Base-by-base conservation (phyloP, 768 basidiomycete species). In the Tremella fuciformis region DNA sequence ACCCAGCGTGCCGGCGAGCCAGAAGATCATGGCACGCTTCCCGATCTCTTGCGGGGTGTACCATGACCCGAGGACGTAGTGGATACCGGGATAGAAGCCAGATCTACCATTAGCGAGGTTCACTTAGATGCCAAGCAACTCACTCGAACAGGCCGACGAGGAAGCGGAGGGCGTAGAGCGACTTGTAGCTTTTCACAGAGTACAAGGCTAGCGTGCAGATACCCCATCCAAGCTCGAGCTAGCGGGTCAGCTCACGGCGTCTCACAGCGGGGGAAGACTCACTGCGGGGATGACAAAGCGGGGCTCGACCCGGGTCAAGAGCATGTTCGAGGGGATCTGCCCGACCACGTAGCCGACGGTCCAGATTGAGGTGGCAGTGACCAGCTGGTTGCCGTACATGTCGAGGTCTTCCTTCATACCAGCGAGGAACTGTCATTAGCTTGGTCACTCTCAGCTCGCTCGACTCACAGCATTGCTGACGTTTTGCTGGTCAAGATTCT, bases 41-140 rank as follows among this genome's bases (percentile, higher is more conserved):
- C 67, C 68, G 13, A 73, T 56, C 40, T 73, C 74, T 8, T 63
- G 47, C 6, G 64, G 63, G 6, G 71, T 71, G 64, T 75, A 75
- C 69, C 69, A 75, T 22, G 63, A 69, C n/a, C 69, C 71, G 7
- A 75, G 55, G 4, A 73, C 37, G 59, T 67, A 73, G 53, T 72
- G 73, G 19, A 70, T 65, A 22, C 71, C 71, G 13, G 74, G 74
- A 50, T 75, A 75, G 54, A 73, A 75, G 7, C 60, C 70, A 21
- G 69, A 64, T 48, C 52, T 55, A 39, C 13, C 1, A 25, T 18
- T 16, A 29, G 34, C 38, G 2, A 16, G 19, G n/a, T n/a, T 39
- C 4, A 34, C 15, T 8, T 13, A 11, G 16, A 11, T 22, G 22
- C 13, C 11, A 19, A 21, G 16, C 1, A 2, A 46, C 67, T 24